Evolutionary conservation across 148 eudicot genomes (phyloP).

Genomic region (Mesembryanthemum crystallinum): DNA sequence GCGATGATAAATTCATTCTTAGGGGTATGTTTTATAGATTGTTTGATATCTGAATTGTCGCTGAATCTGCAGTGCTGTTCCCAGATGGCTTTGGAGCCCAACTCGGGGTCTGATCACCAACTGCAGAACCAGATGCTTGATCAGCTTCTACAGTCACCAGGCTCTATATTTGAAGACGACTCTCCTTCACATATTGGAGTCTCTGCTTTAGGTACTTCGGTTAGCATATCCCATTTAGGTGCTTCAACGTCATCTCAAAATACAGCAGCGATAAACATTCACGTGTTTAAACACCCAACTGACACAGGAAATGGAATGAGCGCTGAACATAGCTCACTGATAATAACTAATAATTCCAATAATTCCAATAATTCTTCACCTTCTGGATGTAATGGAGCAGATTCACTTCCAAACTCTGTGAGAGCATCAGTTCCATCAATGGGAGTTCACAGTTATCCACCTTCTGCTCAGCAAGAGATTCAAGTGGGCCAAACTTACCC

Average conservation of each 20-base stretch:
- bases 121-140: constrained; percentile 13
- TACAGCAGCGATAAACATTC: constrained; percentile 18
- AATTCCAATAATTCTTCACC: constrained; percentile 25
- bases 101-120: constrained; percentile 17
- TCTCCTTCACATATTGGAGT: constrained; percentile 10
- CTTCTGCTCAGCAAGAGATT: constrained; percentile 21
- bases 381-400: constrained; percentile 17
- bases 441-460: constrained; percentile 22
- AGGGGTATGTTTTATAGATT: too few species aligned
- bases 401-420: constrained; percentile 26
- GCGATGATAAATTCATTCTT: background rate
- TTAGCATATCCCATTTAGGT: background rate
- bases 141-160: constrained; percentile 11
- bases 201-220: constrained; percentile 15
- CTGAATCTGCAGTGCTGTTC: constrained; percentile 2
- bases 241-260: constrained; percentile 18
- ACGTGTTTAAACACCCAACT: constrained; percentile 11
- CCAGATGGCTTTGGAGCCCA: constrained; percentile 24
- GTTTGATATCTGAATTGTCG: background rate
- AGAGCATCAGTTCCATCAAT: constrained; percentile 14
- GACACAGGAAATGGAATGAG: constrained; percentile 32
- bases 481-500: constrained; percentile 16
- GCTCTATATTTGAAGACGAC: constrained; percentile 21
- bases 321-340: constrained; percentile 30
- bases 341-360: too few species aligned